Evolutionary conservation across 495 filamentous ascomycete species (phyloP), one percentile per base, ranked within the genome.

Genomic region (Aspergillus campestris): DNA sequence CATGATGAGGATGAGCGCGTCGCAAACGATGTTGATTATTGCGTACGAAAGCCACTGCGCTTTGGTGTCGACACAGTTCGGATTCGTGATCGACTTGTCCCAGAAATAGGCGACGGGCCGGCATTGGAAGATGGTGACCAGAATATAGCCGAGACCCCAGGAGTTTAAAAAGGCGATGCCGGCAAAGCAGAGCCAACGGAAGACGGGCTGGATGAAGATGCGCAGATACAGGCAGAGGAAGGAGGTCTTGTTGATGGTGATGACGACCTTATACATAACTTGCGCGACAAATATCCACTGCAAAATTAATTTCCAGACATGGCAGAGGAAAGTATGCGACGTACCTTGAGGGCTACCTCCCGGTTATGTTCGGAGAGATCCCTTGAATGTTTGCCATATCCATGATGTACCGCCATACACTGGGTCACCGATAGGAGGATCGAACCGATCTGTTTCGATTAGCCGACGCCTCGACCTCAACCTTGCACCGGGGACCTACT

Each of bases 1-100:
- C 34, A 73, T 56, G 7, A 62, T 32, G 7, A 70, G 45, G 28
- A 72, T 65, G 13, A 68, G 31, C 2, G 70, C 14, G 47, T 77
- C 73, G 31, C 60, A 65, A 1, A 53, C 34, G 4, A 72, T 63
- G 29, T 64, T 61, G 28, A 52, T 50, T 3, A 27, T 38, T 1
- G 53, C 43, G 40, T 53, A 49, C 18, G 46, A 35, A 29, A 52
- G 45, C 48, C 52, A 59, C 29, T 48, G 42, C 7, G 29, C 32
- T 31, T 49, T 28, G 10, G 33, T 45, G 30, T 56, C 37, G 8
- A 52, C 41, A 29, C 56, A 59, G 8, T 28, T 30, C 6, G 44
- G 42, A 13, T 48, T 51, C 10, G 45, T 33, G 14, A 60, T 45
- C 1, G 31, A 31, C 31, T 55, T 45, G 13, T 59, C 45, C 62